Conservation (phyloP, 768 basidiomycete species). For the Amanita brunnescens region DNA sequence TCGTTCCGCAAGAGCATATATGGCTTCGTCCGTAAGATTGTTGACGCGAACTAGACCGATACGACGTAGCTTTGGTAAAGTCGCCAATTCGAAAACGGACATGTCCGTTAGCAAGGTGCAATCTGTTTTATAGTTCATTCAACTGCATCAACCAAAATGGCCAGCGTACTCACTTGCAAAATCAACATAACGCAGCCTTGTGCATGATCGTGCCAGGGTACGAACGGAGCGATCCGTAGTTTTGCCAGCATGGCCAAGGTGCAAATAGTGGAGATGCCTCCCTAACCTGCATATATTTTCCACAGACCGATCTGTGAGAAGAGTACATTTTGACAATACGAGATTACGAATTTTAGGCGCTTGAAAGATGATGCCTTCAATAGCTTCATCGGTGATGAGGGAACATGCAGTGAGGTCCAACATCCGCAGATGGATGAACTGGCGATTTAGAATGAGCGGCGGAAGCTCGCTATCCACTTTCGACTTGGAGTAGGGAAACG, state of each 20-base stretch:
- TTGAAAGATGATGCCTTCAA: conserved; percentile 75
- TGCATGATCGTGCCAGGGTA: conserved; percentile 77
- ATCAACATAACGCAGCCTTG: conserved; percentile 88
- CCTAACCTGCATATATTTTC: conserved; percentile 81
- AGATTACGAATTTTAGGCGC: conserved; percentile 81
- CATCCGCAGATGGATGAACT: conserved; percentile 84
- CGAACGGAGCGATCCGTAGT: conserved; percentile 89
- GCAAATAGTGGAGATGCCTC: conserved; percentile 90
- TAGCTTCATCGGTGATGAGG: conserved; percentile 70
- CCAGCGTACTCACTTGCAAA: conserved; percentile 69
- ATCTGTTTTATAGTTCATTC: conserved; percentile 38
- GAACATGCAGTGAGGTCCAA: conserved; percentile 87
- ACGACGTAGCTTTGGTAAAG: conserved; percentile 81
- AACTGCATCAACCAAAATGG: conserved; percentile 2
- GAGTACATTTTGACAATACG: conserved; percentile 75
- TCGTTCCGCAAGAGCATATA: conserved; percentile 80
- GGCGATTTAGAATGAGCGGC: conserved; percentile 53
- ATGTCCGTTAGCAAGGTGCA: conserved; percentile 85
- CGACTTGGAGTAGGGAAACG: conserved; percentile 31
- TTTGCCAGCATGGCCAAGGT: conserved; percentile 83
- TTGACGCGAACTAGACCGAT: conserved; percentile 92
- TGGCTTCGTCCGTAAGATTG: conserved; percentile 90
- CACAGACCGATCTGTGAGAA: conserved; percentile 75
- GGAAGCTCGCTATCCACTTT: conserved; percentile 41
- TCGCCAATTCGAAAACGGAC: conserved; percentile 87